Percentiles rank a stretch among this genome's conserved stretches.
Evolutionary conservation across 1,284 basidiomycete species (phyloP).

Genomic region (Ceratobasidium sp.): DNA sequence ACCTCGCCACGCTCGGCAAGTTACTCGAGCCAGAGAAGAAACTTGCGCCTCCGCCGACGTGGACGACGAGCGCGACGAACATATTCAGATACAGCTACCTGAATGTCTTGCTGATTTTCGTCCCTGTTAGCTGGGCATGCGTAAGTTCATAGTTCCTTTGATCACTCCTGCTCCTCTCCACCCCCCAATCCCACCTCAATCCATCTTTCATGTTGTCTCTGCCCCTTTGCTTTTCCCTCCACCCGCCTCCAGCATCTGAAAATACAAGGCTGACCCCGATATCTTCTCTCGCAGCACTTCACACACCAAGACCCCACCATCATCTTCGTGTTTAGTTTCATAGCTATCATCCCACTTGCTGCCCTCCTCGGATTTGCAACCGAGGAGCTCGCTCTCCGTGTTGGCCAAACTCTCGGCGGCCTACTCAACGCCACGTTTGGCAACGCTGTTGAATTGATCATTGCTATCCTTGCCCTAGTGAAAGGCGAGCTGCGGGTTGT

Average conservation of each 20-base stretch:
- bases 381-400: constrained; percentile 83
- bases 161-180: neutral
- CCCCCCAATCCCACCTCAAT: neutral
- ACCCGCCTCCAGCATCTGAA: neutral
- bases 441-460: constrained; percentile 49
- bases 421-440: constrained; percentile 74
- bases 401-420: constrained; percentile 87
- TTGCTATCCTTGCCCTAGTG: constrained; percentile 79
- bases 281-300: constrained; percentile 41
- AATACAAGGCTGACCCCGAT: neutral
- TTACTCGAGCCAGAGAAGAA: constrained; percentile 46
- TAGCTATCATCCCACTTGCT: constrained; percentile 73
- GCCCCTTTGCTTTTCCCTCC: too few relatives aligned
- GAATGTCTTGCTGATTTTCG: constrained; percentile 45
- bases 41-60: constrained; percentile 45
- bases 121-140: constrained; percentile 47
- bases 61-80: constrained; percentile 45
- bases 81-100: constrained; percentile 46
- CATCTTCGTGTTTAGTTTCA: constrained; percentile 46
- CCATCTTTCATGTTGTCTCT: neutral
- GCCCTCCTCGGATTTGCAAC: constrained; percentile 87
- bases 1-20: constrained; percentile 39
- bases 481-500: constrained; percentile 86
- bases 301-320: constrained; percentile 41
- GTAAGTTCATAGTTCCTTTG: constrained; percentile 27